Conservation (phyloP, 345 rosid species). For the Dovyalis caffra region DNA sequence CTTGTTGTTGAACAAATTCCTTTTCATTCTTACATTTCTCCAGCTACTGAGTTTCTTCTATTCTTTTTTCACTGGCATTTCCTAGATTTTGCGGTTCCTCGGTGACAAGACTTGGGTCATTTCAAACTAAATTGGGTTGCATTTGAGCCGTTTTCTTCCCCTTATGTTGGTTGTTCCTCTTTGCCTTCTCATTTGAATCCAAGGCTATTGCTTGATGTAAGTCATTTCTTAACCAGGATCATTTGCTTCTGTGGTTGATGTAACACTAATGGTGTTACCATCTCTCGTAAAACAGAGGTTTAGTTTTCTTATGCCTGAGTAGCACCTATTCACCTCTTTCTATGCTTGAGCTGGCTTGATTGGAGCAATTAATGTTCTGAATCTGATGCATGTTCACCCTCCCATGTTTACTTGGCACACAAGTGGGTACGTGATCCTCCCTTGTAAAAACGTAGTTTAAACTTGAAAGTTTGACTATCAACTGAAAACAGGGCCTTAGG, state of each 20-base stretch:
- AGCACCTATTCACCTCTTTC: background rate
- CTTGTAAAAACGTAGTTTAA: background rate
- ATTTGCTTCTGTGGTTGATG: background rate
- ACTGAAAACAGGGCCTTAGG: background rate
- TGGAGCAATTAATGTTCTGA: background rate
- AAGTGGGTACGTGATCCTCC: background rate
- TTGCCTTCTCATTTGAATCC: background rate
- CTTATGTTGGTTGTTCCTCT: slow-evolving; percentile 8
- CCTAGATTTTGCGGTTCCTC: slow-evolving; percentile 74
- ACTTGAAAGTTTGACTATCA: background rate
- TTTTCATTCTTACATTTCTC: background rate
- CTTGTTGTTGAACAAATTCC: slow-evolving; percentile 7
- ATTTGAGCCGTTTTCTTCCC: slow-evolving; percentile 21
- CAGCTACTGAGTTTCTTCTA: slow-evolving; percentile 33
- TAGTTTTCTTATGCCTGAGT: too few species aligned
- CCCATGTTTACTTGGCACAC: background rate
- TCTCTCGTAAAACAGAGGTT: background rate
- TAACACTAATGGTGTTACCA: background rate
- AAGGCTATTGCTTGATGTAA: slow-evolving; percentile 11
- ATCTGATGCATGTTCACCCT: background rate
- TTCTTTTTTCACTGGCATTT: slow-evolving; percentile 29
- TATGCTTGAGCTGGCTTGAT: background rate
- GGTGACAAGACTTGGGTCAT: slow-evolving; percentile 47
- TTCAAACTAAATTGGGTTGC: slow-evolving; percentile 16
- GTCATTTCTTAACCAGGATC: slow-evolving; percentile 5